These are phyloP conservation scores for Umbelopsis vinacea DNA, from an alignment of 192 early-diverging fungal genomes.

Conservation along the genomic window DNA sequence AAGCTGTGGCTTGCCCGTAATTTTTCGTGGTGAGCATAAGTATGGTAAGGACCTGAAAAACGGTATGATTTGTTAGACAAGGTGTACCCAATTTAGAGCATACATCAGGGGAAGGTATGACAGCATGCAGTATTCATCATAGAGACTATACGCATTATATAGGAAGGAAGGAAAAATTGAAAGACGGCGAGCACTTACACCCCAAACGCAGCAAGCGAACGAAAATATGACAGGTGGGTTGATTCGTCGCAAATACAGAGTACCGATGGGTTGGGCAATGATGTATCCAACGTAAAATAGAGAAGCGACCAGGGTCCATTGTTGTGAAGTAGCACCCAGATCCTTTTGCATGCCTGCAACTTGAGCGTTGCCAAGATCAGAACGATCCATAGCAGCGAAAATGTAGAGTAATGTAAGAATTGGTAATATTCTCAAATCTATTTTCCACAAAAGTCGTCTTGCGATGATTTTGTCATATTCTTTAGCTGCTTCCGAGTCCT, in stretches of 20 bases:
- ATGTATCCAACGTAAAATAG: conserved; percentile 18
- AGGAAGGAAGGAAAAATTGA: not conserved
- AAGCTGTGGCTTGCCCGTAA: conserved; percentile 2
- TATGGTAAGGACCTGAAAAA: conserved; percentile 6
- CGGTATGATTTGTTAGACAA: too few relatives aligned
- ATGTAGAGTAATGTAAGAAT: conserved; percentile 16
- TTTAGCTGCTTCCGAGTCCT: not conserved
- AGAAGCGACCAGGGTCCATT: conserved; percentile 10
- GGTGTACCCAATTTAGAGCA: too few relatives aligned
- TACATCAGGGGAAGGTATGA: not conserved
- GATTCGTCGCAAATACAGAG: conserved; percentile 16
- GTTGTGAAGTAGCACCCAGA: not conserved
- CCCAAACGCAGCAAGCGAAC: conserved; percentile 21
- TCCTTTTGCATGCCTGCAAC: conserved; percentile 29
- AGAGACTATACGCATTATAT: not conserved
- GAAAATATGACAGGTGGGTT: conserved; percentile 17
- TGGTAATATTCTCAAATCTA: conserved; percentile 28
- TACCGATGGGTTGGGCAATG: conserved; percentile 15
- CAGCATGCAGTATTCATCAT: not conserved
- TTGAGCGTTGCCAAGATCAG: conserved; percentile 28
- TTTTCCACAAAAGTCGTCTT: conserved; percentile 19
- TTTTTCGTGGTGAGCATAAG: conserved; percentile 22
- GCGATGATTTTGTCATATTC: conserved; percentile 4
- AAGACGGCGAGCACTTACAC: not conserved
- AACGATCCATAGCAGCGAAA: conserved; percentile 21